Conservation (phyloP, 345 rosid genomes). For the Reutealis trisperma region DNA sequence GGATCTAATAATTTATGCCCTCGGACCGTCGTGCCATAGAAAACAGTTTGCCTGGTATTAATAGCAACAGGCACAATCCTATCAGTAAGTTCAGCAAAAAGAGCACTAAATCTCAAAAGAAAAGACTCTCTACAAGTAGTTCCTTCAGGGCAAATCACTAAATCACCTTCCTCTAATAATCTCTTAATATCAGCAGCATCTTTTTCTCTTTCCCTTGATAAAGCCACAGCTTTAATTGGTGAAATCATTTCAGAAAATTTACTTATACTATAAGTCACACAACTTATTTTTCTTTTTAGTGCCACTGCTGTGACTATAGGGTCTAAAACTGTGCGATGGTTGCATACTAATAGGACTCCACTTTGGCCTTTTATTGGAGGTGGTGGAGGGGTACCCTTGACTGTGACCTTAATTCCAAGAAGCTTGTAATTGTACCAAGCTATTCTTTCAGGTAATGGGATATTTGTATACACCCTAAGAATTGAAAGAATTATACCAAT, state of each 20-base stretch:
- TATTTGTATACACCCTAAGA: constrained; percentile 57
- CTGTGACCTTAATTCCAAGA: constrained; percentile 52
- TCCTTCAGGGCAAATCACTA: constrained; percentile 94
- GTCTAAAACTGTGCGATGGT: constrained; percentile 84
- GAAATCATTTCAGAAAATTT: constrained; percentile 82
- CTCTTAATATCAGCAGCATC: constrained; percentile 77
- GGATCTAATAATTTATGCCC: constrained; percentile 87
- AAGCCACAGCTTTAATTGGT: constrained; percentile 87
- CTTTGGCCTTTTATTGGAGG: constrained; percentile 67
- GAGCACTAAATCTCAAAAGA: constrained; percentile 82
- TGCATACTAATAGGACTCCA: constrained; percentile 86
- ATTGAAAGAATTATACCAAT: constrained; percentile 57
- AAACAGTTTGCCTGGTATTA: constrained; percentile 71
- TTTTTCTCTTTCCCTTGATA: constrained; percentile 76
- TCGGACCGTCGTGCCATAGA: constrained; percentile 78
- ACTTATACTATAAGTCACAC: constrained; percentile 95
- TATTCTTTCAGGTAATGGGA: constrained; percentile 65
- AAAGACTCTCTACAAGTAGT: constrained; percentile 95
- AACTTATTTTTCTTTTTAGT: constrained; percentile 81
- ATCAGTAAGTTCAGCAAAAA: constrained; percentile 86
- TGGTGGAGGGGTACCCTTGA: constrained; percentile 75
- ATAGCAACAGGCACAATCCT: constrained; percentile 90
- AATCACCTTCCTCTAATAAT: constrained; percentile 81
- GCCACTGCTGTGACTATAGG: constrained; percentile 84
- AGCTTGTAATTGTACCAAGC: constrained; percentile 60